Base-by-base conservation (phyloP, 331 rosid genomes). In the Erythrophleum ivorense region DNA sequence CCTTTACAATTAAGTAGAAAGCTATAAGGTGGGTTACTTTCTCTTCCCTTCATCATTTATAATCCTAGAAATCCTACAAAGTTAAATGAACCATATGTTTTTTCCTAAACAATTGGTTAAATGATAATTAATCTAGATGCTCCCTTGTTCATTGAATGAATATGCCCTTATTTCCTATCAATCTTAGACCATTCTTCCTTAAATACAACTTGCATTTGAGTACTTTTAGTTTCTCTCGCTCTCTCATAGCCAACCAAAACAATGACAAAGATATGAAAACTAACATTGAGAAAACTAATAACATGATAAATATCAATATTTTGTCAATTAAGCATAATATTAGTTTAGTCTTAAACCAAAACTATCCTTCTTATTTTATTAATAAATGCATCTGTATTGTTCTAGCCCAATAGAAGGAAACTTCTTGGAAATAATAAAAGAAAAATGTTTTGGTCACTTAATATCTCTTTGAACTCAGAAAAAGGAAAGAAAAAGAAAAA, bases 1-100 rank as follows among this genome's bases (percentile, higher is more conserved):
- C 98, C 97, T 91, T 90, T 90, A 84, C 98, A 95, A 71, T 91
- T 88, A 84, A 90, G 76, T 63, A 85, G 87, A 90, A 91, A 93
- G 84, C 92, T 86, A 79, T 87, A 88, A 38, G 68, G 85, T 0
- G 97, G 97, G 78, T 24, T 91, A 90, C 87, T 83, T 93, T 64
- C 75, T 84, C 90, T 90, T 97, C 78, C 94, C 94, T 76, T 91
- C 99, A 80, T 87, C 90, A 70, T 89, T 90, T 81, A 87, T 60
- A 83, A 93, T 90, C 88, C 99, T 93, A 88, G 65, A 88, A 85
- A 76, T 74, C 63, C 34, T 40, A 64, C 19, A 34, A 24, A 79
- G 66, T 75, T 50, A 71, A 66, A 82, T 33, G 82, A 83, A 72
- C 54, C 72, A 45, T 31, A 34, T 4, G 73, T 24, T 12, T 79